These are phyloP conservation scores for Xenosphaeropsis pyriputrescens DNA, from an alignment of 2,329 filamentous ascomycete genomes.

Conservation along the genomic window DNA sequence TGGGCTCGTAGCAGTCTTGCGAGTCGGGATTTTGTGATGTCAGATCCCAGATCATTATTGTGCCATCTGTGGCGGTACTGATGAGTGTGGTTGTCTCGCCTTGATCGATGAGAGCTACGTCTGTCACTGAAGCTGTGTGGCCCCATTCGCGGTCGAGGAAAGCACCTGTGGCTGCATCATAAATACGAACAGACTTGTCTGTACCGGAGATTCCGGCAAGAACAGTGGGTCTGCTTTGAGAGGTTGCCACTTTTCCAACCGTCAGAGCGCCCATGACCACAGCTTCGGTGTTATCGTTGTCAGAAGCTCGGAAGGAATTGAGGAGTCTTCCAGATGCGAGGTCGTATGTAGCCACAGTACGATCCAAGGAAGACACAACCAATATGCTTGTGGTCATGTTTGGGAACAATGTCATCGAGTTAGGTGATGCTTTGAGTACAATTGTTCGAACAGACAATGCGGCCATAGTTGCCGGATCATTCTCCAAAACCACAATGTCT, in stretches of 20 bases:
- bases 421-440: slow-evolving; percentile 71
- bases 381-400: slow-evolving; percentile 35
- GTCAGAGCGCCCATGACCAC: slow-evolving; percentile 72
- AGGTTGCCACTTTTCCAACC: slow-evolving; percentile 39
- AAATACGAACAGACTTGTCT: slow-evolving; percentile 88
- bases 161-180: slow-evolving; percentile 61
- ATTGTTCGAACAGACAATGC: slow-evolving; percentile 68
- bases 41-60: slow-evolving; percentile 60
- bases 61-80: slow-evolving; percentile 66
- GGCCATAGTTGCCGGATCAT: slow-evolving; percentile 43
- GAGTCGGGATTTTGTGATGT: slow-evolving; percentile 6
- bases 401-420: slow-evolving; percentile 62
- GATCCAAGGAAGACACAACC: slow-evolving; percentile 44
- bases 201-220: slow-evolving; percentile 84
- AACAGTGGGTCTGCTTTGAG: slow-evolving; percentile 40
- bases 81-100: slow-evolving; percentile 44
- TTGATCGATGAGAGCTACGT: slow-evolving; percentile 56
- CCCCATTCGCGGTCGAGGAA: slow-evolving; percentile 87
- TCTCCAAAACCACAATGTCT: slow-evolving; percentile 58
- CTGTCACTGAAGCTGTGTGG: slow-evolving; percentile 86
- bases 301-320: slow-evolving; percentile 67
- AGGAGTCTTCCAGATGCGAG: slow-evolving; percentile 54
- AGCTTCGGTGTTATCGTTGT: slow-evolving; percentile 66
- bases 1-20: neutral
- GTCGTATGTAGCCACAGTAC: slow-evolving; percentile 45